Percentiles rank a stretch among this genome's conserved stretches.
Conservation (phyloP, 257 asterid species). For the Plectranthus barbatus region DNA sequence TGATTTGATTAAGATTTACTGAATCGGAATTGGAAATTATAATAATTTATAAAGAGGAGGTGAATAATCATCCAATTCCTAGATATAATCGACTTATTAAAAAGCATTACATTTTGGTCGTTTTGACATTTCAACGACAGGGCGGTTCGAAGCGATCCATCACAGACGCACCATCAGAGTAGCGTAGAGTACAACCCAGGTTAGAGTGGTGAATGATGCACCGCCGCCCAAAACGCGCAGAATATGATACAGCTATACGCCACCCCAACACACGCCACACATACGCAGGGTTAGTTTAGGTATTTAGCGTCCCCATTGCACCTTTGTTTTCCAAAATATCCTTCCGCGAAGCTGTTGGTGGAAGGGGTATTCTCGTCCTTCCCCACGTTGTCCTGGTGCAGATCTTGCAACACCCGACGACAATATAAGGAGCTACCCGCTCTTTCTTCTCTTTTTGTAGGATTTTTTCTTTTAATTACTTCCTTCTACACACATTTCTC, state of each 20-base stretch:
- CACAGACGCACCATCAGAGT: constrained; percentile 11
- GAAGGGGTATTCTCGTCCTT: constrained; percentile 18
- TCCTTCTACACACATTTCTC: constrained; percentile 12
- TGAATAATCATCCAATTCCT: too few relatives aligned
- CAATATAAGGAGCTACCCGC: constrained; percentile 36
- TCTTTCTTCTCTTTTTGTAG: constrained; percentile 14
- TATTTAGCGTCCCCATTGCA: background rate
- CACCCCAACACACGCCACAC: constrained; percentile 8
- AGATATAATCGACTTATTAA: too few relatives aligned
- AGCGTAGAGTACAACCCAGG: constrained; percentile 17
- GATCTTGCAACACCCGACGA: constrained; percentile 32
- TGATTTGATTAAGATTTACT: too few relatives aligned
- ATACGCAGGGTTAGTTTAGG: constrained; percentile 3
- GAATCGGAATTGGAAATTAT: too few relatives aligned
- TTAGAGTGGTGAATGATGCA: constrained; percentile 12
- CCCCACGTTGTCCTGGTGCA: background rate
- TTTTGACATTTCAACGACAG: constrained; percentile 5
- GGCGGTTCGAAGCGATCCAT: constrained; percentile 8
- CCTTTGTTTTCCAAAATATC: background rate
- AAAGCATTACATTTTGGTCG: background rate
- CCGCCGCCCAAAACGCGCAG: constrained; percentile 24
- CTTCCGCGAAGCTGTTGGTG: constrained; percentile 6
- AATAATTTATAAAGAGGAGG: too few relatives aligned
- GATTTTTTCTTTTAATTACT: background rate
- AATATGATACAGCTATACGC: background rate